Conservation (phyloP, 2,329 filamentous ascomycete genomes). For the Hirsutella thompsonii region DNA sequence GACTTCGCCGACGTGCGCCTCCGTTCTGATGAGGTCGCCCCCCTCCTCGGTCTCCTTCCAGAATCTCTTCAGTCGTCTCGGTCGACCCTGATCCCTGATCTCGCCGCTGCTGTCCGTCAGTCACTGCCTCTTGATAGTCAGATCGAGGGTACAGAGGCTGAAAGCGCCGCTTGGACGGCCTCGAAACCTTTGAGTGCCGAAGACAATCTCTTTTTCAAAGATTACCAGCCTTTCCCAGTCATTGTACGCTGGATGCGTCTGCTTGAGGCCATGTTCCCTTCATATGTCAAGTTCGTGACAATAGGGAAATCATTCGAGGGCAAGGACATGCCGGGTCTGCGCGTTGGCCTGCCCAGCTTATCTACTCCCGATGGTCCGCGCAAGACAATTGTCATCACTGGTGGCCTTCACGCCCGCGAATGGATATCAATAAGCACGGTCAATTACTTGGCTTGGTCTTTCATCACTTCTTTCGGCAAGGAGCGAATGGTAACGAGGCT, state of each 20-base stretch:
- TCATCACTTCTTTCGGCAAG: slow-evolving; percentile 75
- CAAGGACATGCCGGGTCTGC: slow-evolving; percentile 70
- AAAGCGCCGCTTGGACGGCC: slow-evolving; percentile 16
- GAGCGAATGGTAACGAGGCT: slow-evolving; percentile 59
- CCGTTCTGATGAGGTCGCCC: slow-evolving; percentile 61
- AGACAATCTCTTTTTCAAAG: slow-evolving; percentile 78
- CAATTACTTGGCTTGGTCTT: slow-evolving; percentile 78
- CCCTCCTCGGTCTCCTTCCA: slow-evolving; percentile 68
- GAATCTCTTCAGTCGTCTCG: slow-evolving; percentile 58
- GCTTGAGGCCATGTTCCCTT: slow-evolving; percentile 79
- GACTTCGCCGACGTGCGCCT: slow-evolving; percentile 79
- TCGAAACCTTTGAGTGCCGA: slow-evolving; percentile 19
- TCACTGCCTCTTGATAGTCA: slow-evolving; percentile 14
- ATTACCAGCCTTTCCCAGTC: slow-evolving; percentile 78
- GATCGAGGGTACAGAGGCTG: slow-evolving; percentile 8
- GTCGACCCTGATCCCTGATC: slow-evolving; percentile 63
- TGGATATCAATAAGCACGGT: slow-evolving; percentile 93
- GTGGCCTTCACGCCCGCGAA: slow-evolving; percentile 85
- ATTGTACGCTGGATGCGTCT: slow-evolving; percentile 87
- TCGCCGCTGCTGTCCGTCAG: slow-evolving; percentile 64
- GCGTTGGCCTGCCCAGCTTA: slow-evolving; percentile 48
- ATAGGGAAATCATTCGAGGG: slow-evolving; percentile 84
- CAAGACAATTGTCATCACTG: slow-evolving; percentile 70
- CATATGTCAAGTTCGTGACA: slow-evolving; percentile 57
- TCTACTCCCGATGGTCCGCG: slow-evolving; percentile 34